A percentile compares a stretch with the other conserved stretches of the same genome.
Evolutionary conservation across 2,329 filamentous ascomycete species (phyloP).

Genomic region (Didymella lethalis): DNA sequence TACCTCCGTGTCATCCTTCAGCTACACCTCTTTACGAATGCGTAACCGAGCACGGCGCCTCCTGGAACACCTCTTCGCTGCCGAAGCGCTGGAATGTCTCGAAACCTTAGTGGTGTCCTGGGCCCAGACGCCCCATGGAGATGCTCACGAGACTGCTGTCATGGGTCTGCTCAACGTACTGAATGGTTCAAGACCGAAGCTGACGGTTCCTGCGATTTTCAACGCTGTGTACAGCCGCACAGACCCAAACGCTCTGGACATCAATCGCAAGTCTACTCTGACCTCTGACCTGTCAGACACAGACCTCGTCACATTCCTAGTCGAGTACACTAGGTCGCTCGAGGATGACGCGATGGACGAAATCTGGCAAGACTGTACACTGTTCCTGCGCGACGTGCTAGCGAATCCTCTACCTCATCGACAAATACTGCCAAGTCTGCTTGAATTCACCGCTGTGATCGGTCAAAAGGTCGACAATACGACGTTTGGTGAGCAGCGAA

Average conservation of each 20-base stretch:
- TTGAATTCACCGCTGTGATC: conserved; percentile 88
- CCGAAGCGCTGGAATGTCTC: conserved; percentile 90
- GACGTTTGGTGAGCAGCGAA: conserved; percentile 92
- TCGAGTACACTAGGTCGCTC: conserved; percentile 86
- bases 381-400: conserved; percentile 87
- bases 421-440: conserved; percentile 82
- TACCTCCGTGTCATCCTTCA: conserved; percentile 80
- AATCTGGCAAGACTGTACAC: conserved; percentile 94
- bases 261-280: conserved; percentile 82
- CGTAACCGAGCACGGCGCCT: conserved; percentile 87
- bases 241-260: conserved; percentile 80
- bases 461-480: conserved; percentile 98
- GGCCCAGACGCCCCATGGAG: conserved; percentile 63
- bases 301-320: conserved; percentile 86
- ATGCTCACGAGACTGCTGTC: conserved; percentile 68
- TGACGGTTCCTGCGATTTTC: conserved; percentile 92
- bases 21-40: conserved; percentile 89
- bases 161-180: conserved; percentile 89
- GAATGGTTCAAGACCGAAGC: conserved; percentile 87
- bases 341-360: conserved; percentile 99
- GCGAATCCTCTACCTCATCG: conserved; percentile 94
- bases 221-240: conserved; percentile 96
- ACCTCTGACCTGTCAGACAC: conserved; percentile 84
- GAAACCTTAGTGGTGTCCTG: conserved; percentile 90
- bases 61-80: conserved; percentile 89